Percentiles rank a stretch among this genome's conserved stretches.
Conservation (phyloP, 2,329 filamentous ascomycete species). For the Catunica adiposa region DNA sequence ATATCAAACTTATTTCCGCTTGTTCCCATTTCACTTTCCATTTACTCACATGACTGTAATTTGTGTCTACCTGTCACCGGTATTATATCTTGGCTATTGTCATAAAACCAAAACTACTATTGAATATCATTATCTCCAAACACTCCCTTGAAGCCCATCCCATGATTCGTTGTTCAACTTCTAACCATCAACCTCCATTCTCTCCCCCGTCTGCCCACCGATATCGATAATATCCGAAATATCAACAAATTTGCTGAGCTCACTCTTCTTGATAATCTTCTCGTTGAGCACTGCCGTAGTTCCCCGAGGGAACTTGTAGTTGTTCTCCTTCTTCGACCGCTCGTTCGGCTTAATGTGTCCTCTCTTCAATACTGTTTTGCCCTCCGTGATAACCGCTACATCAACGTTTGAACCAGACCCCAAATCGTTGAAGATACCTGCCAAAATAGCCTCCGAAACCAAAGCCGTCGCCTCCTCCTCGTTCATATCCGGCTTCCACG, state of each 20-base stretch:
- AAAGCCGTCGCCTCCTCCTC: conserved; percentile 70
- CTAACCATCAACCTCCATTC: conserved; percentile 52
- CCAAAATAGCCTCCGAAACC: conserved; percentile 72
- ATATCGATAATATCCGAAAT: conserved; percentile 69
- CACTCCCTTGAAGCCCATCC: neutral
- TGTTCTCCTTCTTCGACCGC: conserved; percentile 77
- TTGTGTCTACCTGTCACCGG: too few relatives aligned
- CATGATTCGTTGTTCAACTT: neutral
- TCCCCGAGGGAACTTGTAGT: conserved; percentile 76
- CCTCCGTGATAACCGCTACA: conserved; percentile 82
- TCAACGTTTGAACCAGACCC: conserved; percentile 96
- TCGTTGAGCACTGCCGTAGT: conserved; percentile 95
- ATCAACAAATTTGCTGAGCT: conserved; percentile 85
- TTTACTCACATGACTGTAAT: neutral
- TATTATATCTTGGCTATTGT: neutral
- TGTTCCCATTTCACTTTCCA: neutral
- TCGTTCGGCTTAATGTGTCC: conserved; percentile 91
- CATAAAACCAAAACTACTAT: conserved; percentile 1
- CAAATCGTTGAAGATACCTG: conserved; percentile 97
- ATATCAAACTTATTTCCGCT: neutral
- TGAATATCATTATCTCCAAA: conserved; percentile 8
- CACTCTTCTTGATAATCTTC: conserved; percentile 86
- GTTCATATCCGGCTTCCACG: conserved; percentile 68
- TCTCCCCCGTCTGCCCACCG: conserved; percentile 35
- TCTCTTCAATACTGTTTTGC: conserved; percentile 85